Evolutionary conservation across 2,329 filamentous ascomycete species (phyloP).

Genomic region (Leptodontidium sp.): DNA sequence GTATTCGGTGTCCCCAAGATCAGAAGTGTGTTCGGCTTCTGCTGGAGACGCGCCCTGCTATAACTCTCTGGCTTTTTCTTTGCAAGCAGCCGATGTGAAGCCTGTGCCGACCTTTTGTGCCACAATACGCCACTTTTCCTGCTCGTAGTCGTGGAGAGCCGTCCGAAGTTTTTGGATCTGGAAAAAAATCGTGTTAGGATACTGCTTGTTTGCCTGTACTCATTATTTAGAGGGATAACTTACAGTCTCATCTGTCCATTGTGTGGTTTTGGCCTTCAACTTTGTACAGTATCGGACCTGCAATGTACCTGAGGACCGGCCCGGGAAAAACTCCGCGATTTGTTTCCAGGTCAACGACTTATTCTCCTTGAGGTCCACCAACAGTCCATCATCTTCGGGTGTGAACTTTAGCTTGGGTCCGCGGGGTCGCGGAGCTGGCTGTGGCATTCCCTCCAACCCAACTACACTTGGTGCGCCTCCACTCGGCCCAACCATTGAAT

Average conservation of each 20-base stretch:
- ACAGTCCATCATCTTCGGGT: conserved; percentile 85
- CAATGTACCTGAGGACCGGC: conserved; percentile 86
- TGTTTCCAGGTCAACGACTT: conserved; percentile 97
- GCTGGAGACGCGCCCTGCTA: conserved; percentile 48
- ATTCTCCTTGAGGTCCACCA: conserved; percentile 92
- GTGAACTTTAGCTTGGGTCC: conserved; percentile 95
- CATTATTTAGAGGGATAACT: conserved; percentile 48
- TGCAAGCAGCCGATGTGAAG: conserved; percentile 87
- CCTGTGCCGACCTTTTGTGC: conserved; percentile 90
- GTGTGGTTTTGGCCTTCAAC: conserved; percentile 89
- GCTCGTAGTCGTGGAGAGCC: conserved; percentile 84
- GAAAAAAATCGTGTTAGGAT: conserved; percentile 35
- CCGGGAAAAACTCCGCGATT: conserved; percentile 95
- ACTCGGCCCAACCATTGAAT: conserved; percentile 52
- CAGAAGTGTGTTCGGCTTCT: conserved; percentile 46
- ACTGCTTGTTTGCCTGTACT: not conserved
- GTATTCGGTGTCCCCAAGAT: conserved; percentile 47
- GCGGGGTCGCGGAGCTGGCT: conserved; percentile 79
- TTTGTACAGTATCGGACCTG: conserved; percentile 97
- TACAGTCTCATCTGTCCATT: conserved; percentile 95
- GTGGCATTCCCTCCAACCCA: conserved; percentile 86
- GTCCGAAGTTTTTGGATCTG: conserved; percentile 80
- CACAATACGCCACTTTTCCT: conserved; percentile 92
- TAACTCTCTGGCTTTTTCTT: conserved; percentile 61
- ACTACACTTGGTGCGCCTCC: conserved; percentile 81